Conservation (phyloP, 306 rosid genomes). For the Castanopsis chinensis region DNA sequence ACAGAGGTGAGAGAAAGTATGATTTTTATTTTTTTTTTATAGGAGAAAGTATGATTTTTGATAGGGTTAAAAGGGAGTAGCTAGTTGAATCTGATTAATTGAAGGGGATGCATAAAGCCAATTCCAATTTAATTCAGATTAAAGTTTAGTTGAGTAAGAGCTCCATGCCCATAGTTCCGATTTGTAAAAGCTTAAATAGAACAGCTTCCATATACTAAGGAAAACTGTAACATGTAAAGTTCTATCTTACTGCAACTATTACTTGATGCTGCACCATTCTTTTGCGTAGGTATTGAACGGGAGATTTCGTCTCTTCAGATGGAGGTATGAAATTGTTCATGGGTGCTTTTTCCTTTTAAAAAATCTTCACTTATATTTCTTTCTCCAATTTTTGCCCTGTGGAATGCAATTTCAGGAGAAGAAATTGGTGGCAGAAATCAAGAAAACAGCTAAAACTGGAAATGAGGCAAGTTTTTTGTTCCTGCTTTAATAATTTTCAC, state of each 20-base stretch:
- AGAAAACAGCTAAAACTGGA: slow-evolving; percentile 85
- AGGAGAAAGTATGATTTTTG: too few relatives aligned
- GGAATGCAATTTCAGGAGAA: slow-evolving; percentile 61
- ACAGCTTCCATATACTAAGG: background rate
- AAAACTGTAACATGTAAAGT: background rate
- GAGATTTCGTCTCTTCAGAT: slow-evolving; percentile 87
- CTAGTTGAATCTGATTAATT: too few relatives aligned
- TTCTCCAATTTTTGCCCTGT: slow-evolving; percentile 14
- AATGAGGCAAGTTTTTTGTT: slow-evolving; percentile 62
- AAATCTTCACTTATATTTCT: slow-evolving; percentile 8
- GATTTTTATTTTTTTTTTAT: too few relatives aligned
- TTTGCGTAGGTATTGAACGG: slow-evolving; percentile 71
- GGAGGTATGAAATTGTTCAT: slow-evolving; percentile 57
- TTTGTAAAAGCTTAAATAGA: too few relatives aligned
- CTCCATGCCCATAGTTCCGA: too few relatives aligned
- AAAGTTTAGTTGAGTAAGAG: too few relatives aligned
- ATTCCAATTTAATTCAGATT: too few relatives aligned
- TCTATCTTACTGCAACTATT: background rate
- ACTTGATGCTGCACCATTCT: background rate
- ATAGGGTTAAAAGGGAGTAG: too few relatives aligned
- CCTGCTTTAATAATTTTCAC: slow-evolving; percentile 1
- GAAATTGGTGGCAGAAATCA: slow-evolving; percentile 91
- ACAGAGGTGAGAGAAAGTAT: too few relatives aligned
- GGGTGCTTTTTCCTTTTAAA: slow-evolving; percentile 6
- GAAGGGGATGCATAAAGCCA: too few relatives aligned